Evolutionary conservation across 1,284 basidiomycete genomes (phyloP).

Genomic region (Peniophora sp.): DNA sequence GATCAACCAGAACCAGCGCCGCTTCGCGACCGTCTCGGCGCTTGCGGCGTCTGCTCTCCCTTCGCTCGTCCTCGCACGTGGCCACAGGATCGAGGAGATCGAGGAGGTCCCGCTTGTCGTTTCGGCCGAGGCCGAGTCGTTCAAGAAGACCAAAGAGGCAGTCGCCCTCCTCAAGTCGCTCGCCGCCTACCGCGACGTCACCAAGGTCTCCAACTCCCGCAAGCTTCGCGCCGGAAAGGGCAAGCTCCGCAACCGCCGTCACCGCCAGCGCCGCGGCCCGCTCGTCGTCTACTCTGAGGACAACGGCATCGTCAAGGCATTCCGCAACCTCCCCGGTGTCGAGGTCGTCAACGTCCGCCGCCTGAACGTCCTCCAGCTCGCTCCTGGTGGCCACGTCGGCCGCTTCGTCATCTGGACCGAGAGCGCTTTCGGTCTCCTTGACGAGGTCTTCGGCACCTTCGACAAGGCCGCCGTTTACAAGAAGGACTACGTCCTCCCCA

Average conservation of each 20-base stretch:
- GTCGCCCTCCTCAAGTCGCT: slow-evolving; percentile 89
- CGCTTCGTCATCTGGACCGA: slow-evolving; percentile 99
- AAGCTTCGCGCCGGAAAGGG: slow-evolving; percentile 97
- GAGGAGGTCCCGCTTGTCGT: slow-evolving; percentile 97
- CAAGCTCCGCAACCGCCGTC: slow-evolving; percentile 95
- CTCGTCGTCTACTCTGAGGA: slow-evolving; percentile 98
- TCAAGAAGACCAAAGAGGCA: slow-evolving; percentile 97
- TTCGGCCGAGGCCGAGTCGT: slow-evolving; percentile 71
- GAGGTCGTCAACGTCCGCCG: slow-evolving; percentile 93
- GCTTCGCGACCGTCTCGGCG: slow-evolving; percentile 96
- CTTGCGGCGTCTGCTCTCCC: slow-evolving; percentile 97
- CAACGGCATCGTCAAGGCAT: slow-evolving; percentile 95
- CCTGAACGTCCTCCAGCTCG: slow-evolving; percentile 97
- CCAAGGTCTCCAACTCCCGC: slow-evolving; percentile 96
- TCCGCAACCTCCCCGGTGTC: slow-evolving; percentile 98
- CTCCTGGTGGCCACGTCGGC: slow-evolving; percentile 98
- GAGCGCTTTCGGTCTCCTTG: slow-evolving; percentile 87
- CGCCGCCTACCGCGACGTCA: slow-evolving; percentile 88
- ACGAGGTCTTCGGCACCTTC: slow-evolving; percentile 92
- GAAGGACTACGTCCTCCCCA: slow-evolving; percentile 90
- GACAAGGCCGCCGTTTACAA: slow-evolving; percentile 83
- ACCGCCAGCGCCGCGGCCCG: slow-evolving; percentile 96
- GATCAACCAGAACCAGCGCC: slow-evolving; percentile 99
- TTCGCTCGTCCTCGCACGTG: slow-evolving; percentile 97
- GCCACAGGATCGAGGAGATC: slow-evolving; percentile 97